A percentile compares a stretch with the other conserved stretches of the same genome.
phyloP scores from a whole-genome alignment of 2,329 filamentous ascomycete genomes.

The Simplicillium aogashimaense region DNA sequence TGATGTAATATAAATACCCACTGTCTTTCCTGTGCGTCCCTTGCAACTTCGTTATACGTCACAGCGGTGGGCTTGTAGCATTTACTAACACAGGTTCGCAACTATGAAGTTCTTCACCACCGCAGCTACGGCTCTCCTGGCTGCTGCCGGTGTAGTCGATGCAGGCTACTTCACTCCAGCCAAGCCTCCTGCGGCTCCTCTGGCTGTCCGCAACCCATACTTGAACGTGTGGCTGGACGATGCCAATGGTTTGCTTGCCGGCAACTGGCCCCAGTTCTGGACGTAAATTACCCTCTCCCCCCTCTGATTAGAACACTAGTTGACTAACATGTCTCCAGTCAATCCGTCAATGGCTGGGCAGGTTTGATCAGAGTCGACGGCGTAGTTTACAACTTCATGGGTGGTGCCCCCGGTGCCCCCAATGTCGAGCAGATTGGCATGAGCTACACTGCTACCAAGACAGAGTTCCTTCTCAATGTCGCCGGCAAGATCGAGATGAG shows the following conservation, averaged over 20 bases:
- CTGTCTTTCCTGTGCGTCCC: too few species aligned
- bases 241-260: constrained; percentile 51
- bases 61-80: too few species aligned
- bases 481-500: constrained; percentile 52
- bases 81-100: too few species aligned
- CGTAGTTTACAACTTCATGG: constrained; percentile 57
- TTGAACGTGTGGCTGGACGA: constrained; percentile 60
- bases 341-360: constrained; percentile 49
- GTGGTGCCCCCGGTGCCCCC: constrained; percentile 35
- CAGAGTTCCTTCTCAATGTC: constrained; percentile 59
- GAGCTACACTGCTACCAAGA: constrained; percentile 63
- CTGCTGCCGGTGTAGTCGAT: constrained; percentile 15
- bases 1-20: too few species aligned
- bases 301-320: constrained; percentile 4
- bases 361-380: constrained; percentile 62
- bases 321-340: constrained; percentile 26
- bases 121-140: constrained; percentile 15
- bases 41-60: too few species aligned
- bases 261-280: constrained; percentile 62
- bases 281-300: constrained; percentile 33
- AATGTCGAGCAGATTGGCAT: constrained; percentile 51
- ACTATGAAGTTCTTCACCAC: constrained; percentile 6
- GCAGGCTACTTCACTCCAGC: constrained; percentile 51
- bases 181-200: constrained; percentile 56
- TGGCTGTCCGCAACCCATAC: constrained; percentile 69